Percentiles rank a stretch among this genome's conserved stretches.
phyloP scores from a whole-genome alignment of 495 filamentous ascomycete species.

The Daldinia vernicosa region DNA sequence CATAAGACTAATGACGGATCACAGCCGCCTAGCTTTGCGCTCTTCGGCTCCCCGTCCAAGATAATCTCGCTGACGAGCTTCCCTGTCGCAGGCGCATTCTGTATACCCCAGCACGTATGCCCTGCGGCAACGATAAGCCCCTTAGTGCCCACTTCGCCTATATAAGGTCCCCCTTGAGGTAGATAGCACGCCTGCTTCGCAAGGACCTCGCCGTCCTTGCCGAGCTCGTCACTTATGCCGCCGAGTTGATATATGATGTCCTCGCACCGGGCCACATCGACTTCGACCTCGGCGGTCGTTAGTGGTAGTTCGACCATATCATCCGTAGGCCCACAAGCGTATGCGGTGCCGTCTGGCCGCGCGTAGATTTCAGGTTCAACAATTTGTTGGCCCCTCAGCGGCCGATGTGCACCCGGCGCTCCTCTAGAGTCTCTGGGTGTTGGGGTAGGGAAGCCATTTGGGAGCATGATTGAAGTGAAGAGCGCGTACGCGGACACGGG shows the following conservation, averaged over 20 bases:
- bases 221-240: slow-evolving; percentile 74
- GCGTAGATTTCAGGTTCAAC: slow-evolving; percentile 87
- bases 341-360: slow-evolving; percentile 83
- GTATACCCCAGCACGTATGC: slow-evolving; percentile 92
- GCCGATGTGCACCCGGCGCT: slow-evolving; percentile 43
- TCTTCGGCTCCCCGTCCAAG: slow-evolving; percentile 75
- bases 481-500: slow-evolving; percentile 82
- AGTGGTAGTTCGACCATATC: slow-evolving; percentile 71
- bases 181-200: slow-evolving; percentile 85
- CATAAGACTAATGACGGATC: slow-evolving; percentile 39
- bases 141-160: slow-evolving; percentile 74
- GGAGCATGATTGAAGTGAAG: slow-evolving; percentile 81
- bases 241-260: slow-evolving; percentile 79
- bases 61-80: slow-evolving; percentile 82
- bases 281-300: slow-evolving; percentile 74
- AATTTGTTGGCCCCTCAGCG: slow-evolving; percentile 51
- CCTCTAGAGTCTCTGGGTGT: slow-evolving; percentile 48
- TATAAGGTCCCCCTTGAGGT: slow-evolving; percentile 75
- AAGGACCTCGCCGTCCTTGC: slow-evolving; percentile 71
- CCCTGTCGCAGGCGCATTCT: slow-evolving; percentile 86
- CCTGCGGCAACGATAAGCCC: slow-evolving; percentile 81
- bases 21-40: slow-evolving; percentile 60
- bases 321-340: slow-evolving; percentile 81
- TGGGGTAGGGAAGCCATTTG: slow-evolving; percentile 57
- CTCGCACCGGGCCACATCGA: slow-evolving; percentile 75